Conservation (phyloP, 2,329 filamentous ascomycete species). For the Akanthomyces muscarius region DNA sequence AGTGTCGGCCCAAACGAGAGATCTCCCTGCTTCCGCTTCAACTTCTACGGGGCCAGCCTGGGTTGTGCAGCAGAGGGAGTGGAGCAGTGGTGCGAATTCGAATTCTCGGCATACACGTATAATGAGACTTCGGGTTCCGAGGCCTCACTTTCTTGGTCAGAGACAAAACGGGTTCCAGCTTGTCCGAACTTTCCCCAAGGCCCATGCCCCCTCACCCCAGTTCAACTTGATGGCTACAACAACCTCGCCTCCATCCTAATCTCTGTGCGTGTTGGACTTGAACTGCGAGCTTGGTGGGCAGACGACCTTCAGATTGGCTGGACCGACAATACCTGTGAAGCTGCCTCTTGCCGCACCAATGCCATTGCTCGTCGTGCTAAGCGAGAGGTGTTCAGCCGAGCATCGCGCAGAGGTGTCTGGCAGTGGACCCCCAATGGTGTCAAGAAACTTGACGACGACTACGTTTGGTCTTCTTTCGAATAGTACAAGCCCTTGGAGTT, state of each 20-base stretch:
- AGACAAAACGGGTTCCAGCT: conserved; percentile 36
- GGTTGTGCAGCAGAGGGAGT: conserved; percentile 35
- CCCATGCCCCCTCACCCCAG: conserved; percentile 32
- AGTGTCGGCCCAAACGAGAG: conserved; percentile 36
- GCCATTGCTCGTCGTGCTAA: conserved; percentile 27
- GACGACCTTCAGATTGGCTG: conserved; percentile 39
- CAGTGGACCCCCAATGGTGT: conserved; percentile 32
- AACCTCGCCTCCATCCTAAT: conserved; percentile 38
- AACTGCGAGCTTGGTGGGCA: conserved; percentile 39
- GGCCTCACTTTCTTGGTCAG: conserved; percentile 37
- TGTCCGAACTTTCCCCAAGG: conserved; percentile 33
- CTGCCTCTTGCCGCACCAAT: conserved; percentile 33
- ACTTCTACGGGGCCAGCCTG: conserved; percentile 36
- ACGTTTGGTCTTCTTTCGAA: conserved; percentile 22
- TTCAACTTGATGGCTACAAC: conserved; percentile 36
- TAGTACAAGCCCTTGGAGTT: conserved; percentile 1
- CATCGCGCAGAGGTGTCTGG: conserved; percentile 32
- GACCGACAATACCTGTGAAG: conserved; percentile 39
- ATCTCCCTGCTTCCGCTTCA: conserved; percentile 37
- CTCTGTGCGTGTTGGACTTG: conserved; percentile 34
- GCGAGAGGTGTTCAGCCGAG: conserved; percentile 30
- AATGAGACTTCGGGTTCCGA: conserved; percentile 31
- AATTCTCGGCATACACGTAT: conserved; percentile 39
- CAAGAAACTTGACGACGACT: conserved; percentile 31
- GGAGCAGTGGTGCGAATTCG: conserved; percentile 39